phyloP scores from a whole-genome alignment of 805 yeast genomes.

The Candida easanensis region DNA sequence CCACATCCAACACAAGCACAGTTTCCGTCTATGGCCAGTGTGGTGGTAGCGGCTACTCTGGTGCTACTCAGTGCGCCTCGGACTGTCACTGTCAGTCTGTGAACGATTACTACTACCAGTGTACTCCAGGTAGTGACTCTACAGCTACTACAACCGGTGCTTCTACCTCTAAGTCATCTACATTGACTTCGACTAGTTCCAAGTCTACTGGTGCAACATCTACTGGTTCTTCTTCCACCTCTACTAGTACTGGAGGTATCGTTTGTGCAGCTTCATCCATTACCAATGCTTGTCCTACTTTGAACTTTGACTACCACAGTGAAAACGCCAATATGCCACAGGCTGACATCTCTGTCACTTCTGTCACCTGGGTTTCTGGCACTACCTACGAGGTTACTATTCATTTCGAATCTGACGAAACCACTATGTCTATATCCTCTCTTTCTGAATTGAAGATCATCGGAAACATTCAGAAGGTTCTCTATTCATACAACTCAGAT shows the following conservation, averaged over 20 bases:
- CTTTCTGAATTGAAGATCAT: slow-evolving; percentile 20
- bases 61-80: slow-evolving; percentile 12
- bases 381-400: slow-evolving; percentile 17
- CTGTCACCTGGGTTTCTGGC: slow-evolving; percentile 15
- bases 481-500: slow-evolving; percentile 13
- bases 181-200: not conserved
- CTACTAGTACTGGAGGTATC: not conserved
- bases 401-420: slow-evolving; percentile 6
- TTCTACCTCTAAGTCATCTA: not conserved
- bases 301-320: slow-evolving; percentile 16
- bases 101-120: slow-evolving; percentile 18
- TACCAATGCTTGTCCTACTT: slow-evolving; percentile 8
- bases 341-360: slow-evolving; percentile 12
- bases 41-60: slow-evolving; percentile 18
- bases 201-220: not conserved
- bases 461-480: slow-evolving; percentile 13
- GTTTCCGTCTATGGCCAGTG: slow-evolving; percentile 12
- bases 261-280: not conserved
- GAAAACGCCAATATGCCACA: slow-evolving; percentile 12
- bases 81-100: slow-evolving; percentile 13
- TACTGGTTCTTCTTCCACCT: not conserved
- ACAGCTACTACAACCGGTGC: slow-evolving; percentile 5
- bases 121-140: slow-evolving; percentile 11
- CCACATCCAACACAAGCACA: not conserved
- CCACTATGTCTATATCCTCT: not conserved